Base-by-base conservation (phyloP, 164 flowering plant species). In the Piper longum region DNA sequence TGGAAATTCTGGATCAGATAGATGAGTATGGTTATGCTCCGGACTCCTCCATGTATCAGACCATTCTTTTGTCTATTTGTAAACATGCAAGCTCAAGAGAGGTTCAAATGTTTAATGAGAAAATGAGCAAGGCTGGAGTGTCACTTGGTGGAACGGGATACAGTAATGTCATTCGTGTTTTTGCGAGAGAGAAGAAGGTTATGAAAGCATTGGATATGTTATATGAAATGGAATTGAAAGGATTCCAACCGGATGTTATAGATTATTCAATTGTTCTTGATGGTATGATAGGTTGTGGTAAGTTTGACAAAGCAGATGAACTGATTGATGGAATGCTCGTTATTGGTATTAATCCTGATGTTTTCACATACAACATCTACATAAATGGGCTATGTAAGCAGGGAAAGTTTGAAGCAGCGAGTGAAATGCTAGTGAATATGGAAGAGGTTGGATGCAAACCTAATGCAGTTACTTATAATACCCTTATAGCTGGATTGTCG, bases 281-380 rank as follows among this genome's bases (percentile, higher is more conserved):
- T 45, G 92, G 84, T 41, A 41, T 87, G 41, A 56, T 84, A 0
- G 59, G 36, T 0, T 69, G 58, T 3, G 81, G 75, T 55, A 75
- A 84, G 16, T 87, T 70, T 73, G 64, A 45, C 45, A 72, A 57
- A 19, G 91, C 79, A 18, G 92, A 82, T 39, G 70, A 83, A 39
- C 16, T 91, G 77, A 88, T 87, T 54, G 96, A 91, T 67, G 96
- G 88, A 74, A 71, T 91, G 78, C 85, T 88, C 62, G 75, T 89
- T 14, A 58, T 81, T 70, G 96, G 98, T 57, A 68, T 88, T 64
- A 78, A 80, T 66, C 98, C 96, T 63, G 78, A 89, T 77, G 59
- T 81, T 57, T 63, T 72, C 71, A 81, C 92, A 19, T 91, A 78
- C 69, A 88, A 82, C 68, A 80, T 77, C 43, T 85, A 80, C 67